Percentiles rank a stretch among this genome's conserved stretches.
phyloP scores from a whole-genome alignment of 2,329 filamentous ascomycete species.

The Arthrobotrys musiformis region DNA sequence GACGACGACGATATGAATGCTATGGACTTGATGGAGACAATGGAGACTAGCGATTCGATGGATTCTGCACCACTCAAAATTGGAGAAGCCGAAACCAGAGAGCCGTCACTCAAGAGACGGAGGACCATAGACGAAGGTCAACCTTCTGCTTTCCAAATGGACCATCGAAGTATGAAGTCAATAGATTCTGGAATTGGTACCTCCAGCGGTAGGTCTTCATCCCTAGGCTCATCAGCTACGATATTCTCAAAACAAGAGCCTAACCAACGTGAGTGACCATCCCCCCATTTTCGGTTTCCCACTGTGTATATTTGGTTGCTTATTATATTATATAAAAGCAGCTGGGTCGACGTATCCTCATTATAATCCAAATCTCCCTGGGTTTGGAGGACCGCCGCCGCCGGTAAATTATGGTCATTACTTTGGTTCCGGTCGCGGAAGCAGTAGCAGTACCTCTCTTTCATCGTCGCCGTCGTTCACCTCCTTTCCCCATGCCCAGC shows the following conservation, averaged over 20 bases:
- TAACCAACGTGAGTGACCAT: too few species aligned
- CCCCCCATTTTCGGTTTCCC: too few species aligned
- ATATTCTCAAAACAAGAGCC: constrained; percentile 47
- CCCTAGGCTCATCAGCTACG: constrained; percentile 35
- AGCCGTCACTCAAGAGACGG: constrained; percentile 45
- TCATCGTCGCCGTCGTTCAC: constrained; percentile 49
- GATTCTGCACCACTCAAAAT: constrained; percentile 29
- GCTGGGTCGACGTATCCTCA: constrained; percentile 50
- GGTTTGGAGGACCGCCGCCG: constrained; percentile 38
- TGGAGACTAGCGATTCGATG: constrained; percentile 43
- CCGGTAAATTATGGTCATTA: constrained; percentile 51
- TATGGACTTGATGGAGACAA: constrained; percentile 50
- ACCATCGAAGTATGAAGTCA: constrained; percentile 51
- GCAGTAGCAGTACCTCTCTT: constrained; percentile 48
- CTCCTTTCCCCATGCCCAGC: constrained; percentile 48
- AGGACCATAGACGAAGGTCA: constrained; percentile 50
- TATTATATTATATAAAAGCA: constrained; percentile 2
- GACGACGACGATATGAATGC: constrained; percentile 56
- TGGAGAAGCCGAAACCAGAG: constrained; percentile 41
- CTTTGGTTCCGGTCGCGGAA: constrained; percentile 42
- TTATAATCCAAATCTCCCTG: constrained; percentile 50
- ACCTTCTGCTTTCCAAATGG: constrained; percentile 46
- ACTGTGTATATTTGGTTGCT: too few species aligned
- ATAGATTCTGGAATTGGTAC: constrained; percentile 47
- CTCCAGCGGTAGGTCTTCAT: constrained; percentile 48